Evolutionary conservation across 2,329 filamentous ascomycete species (phyloP), one percentile per base, ranked within the genome.

Genomic region (Hypoxylon sp.): DNA sequence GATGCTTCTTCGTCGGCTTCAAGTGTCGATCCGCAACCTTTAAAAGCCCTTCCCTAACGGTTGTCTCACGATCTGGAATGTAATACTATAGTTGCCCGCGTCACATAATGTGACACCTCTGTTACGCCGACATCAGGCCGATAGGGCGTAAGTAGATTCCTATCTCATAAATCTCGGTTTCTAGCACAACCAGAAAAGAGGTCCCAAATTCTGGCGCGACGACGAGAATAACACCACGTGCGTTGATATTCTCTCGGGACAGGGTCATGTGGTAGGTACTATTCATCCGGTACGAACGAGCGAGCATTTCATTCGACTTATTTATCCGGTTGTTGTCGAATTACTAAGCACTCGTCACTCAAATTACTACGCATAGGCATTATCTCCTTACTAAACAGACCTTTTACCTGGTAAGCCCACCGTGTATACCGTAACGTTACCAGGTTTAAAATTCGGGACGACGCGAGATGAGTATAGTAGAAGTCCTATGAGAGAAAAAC

Each of bases 41-140:
- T 38, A 17, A 34, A 25, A 17, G 11, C 30, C 3, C 19, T 6
- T 32, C 11, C 3, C 21, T n/a, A 4, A 23, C 2, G 17, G n/a
- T 14, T 30, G 21, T 25, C 43, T 28, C n/a, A 2, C 19, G 32
- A 32, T 49, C 49, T 46, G n/a, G 30, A 58, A 52, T 43, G 32
- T 9, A 25, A 36, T 60, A 32, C 25, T 49, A 32, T 23, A 5
- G 7, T 45, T 28, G 53, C 50, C 62, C 60, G 14, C 52, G 13
- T 48, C 21, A 41, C n/a, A 30, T 38, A 55, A 50, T 49, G 48
- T 64, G 17, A 64, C 49, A 43, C 46, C 32, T 23, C 52, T 25
- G 25, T 56, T 55, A 32, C 30, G 32, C 63, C 63, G 63, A 65
- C 30, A 46, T 60, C 56, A 43, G 57, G 51, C 56, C 63, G 63